phyloP scores from a whole-genome alignment of 2,329 filamentous ascomycete genomes.

The Leptosphaerulina australis region DNA sequence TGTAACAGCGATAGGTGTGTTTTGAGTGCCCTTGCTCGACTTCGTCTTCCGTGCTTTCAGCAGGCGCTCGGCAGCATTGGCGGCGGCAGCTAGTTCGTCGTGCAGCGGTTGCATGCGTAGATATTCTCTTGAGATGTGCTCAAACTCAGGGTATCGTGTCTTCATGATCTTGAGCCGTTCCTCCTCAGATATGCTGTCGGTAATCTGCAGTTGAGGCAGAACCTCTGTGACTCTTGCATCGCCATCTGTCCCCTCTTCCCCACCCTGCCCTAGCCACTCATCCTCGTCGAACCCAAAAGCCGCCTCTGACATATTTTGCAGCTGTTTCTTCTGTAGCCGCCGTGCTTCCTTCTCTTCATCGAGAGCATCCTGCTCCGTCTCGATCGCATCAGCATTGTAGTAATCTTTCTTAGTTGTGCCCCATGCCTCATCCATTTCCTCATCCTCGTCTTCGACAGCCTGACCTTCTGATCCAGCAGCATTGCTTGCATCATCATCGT shows the following conservation, averaged over 20 bases:
- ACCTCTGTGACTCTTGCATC: slow-evolving; percentile 77
- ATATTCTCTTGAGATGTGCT: slow-evolving; percentile 82
- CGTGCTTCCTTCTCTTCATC: slow-evolving; percentile 93
- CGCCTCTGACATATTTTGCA: slow-evolving; percentile 84
- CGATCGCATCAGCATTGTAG: slow-evolving; percentile 83
- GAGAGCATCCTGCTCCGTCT: slow-evolving; percentile 74
- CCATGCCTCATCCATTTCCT: slow-evolving; percentile 74
- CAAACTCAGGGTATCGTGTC: slow-evolving; percentile 88
- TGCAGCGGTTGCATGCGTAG: slow-evolving; percentile 68
- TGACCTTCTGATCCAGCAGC: slow-evolving; percentile 37
- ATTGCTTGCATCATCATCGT: slow-evolving; percentile 43
- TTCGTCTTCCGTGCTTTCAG: slow-evolving; percentile 38
- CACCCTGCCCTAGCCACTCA: slow-evolving; percentile 72
- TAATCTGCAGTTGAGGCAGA: slow-evolving; percentile 82
- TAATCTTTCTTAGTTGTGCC: slow-evolving; percentile 87
- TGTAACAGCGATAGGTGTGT: slow-evolving; percentile 52
- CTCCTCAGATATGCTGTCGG: slow-evolving; percentile 75
- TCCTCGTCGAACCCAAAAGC: slow-evolving; percentile 93
- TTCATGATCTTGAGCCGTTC: slow-evolving; percentile 78
- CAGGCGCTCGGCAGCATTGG: slow-evolving; percentile 60
- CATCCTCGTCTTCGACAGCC: slow-evolving; percentile 60
- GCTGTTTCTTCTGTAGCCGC: slow-evolving; percentile 86
- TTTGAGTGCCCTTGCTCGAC: slow-evolving; percentile 23
- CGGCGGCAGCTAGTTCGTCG: slow-evolving; percentile 64
- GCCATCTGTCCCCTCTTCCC: slow-evolving; percentile 53